Evolutionary conservation across 306 rosid species (phyloP), one percentile per base, ranked within the genome.

Genomic region (Inga laurina): DNA sequence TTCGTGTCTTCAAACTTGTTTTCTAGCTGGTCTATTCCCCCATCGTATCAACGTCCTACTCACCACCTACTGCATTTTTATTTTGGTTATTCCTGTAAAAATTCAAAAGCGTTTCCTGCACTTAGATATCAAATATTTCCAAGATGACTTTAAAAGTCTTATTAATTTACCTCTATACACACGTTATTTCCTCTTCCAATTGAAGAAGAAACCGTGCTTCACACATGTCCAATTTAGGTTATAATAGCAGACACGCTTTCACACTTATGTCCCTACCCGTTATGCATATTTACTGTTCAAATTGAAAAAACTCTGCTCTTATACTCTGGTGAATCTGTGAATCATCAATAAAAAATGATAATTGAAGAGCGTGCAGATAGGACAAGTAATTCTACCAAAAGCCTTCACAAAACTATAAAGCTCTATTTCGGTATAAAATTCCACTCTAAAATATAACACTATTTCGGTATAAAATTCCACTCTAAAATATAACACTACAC

Each of bases 51-150:
- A 2, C 3, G 35, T 34, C 35, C 35, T 3, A 3, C 35, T 34
- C 35, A 34, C 35, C 35, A 34, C 3, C 35, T 34, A 34, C 35
- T 34, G 35, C 35, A 34, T 34, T 34, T 34, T 34, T 34, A 34
- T 34, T 34, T 34, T 34, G 35, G 3, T 34, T 2, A 34, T 34
- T 34, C 35, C 35, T 34, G 24, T 72, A 43, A 27, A 16, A 62
- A 79, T 43, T 81, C 52, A 61, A 11, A 46, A 76, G 62, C 79
- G 76, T 81, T 61, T 62, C 74, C 30, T 27, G 1, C 30, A 27
- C 30, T 27, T 1, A 27, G 81, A 74, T 15, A 27, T 39, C 35
- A 48, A 24, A 52, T 43, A 61, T n/a, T 76, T 39, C 18, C 34
- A 7, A 39, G 3, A 13, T 59, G 54, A 22, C 22, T 48, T 27